Evolutionary conservation across 192 early-diverging fungal species (phyloP), one percentile per base, ranked within the genome.

Genomic region (Mortierella claussenii): DNA sequence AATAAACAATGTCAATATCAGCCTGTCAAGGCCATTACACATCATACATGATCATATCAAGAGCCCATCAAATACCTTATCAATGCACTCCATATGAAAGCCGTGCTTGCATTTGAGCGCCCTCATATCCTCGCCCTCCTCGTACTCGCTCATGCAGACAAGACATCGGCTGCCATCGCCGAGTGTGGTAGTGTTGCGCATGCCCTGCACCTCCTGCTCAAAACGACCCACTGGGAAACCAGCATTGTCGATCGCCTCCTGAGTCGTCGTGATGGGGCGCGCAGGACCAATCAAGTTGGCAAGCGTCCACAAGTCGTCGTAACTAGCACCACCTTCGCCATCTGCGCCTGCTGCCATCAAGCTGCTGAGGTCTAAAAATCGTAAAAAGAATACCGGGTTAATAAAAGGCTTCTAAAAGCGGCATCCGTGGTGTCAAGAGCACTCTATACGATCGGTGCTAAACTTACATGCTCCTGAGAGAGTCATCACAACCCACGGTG

Each of bases 21-120:
- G 13, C 23, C 1, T 20, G 21, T 33, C 23, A 8, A 15, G n/a
- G n/a, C n/a, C n/a, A n/a, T n/a, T n/a, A n/a, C n/a, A n/a, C n/a
- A n/a, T n/a, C n/a, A n/a, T n/a, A n/a, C n/a, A n/a, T n/a, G n/a
- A n/a, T n/a, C n/a, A n/a, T n/a, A n/a, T 54, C 13, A 40, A 40
- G 37, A 40, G 37, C 13, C 37, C 13, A 7, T 40, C 13, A 40
- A 7, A 40, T 48, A 80, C 79, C 79, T 82, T 82, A 52, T 87
- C 86, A 44, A 87, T 83, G 40, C 86, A 87, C 44, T 87, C 83
- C 34, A 68, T 50, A 57, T 87, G 86, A 45, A 87, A 87, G 11
- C 82, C 83, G 33, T 87, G 86, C 20, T 58, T 69, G 60, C 86
- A 87, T 23, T 83, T 83, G 18, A 87, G 71, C 24, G 85, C 75